Base-by-base conservation (phyloP, 495 filamentous ascomycete species). In the Podospora pseudocomata region DNA sequence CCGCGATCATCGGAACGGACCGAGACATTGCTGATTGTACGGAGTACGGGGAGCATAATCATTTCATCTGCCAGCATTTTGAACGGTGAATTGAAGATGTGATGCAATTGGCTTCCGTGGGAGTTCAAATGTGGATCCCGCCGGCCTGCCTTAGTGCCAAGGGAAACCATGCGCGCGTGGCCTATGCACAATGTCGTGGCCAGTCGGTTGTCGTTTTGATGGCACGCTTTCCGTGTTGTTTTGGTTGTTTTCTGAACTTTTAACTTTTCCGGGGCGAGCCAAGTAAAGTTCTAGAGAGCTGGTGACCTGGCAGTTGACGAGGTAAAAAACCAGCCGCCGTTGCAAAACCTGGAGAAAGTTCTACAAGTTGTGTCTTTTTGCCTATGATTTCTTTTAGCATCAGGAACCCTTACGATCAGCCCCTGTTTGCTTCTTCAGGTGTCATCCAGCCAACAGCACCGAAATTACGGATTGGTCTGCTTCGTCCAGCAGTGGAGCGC, bases 401-500 rank as follows among this genome's bases (percentile, higher is more conserved):
- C 6, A 61, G 34, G 11, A 13, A 16, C 26, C 59, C 59, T 26
- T 59, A 20, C 1, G 27, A 30, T 34, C 16, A 28, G 27, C 30
- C 60, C n/a, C 55, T 32, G 53, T 19, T 26, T 66, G 39, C 30
- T 58, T 63, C 58, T 60, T 68, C 63, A 74, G 69, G 73, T 74
- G 71, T 70, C 67, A 59, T 5, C 60, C 68, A 75, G 73, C 71
- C 68, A 70, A 70, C 59, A 69, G 59, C 72, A 23, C 23, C 23
- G 75, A 77, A 61, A 77, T 77, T 75, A 32, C 61, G 34, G 61
- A 63, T 44, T 63, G 60, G 60, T 11, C 27, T 23, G 54, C 54
- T 19, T 19, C 13, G 28, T 39, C 60, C 13, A 28, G 27, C 44
- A 64, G 66, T 70, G 75, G 75, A 72, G 75, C 72, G 60, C 66